Evolutionary conservation across 768 basidiomycete genomes (phyloP).

Genomic region (Podaxis pistillaris): DNA sequence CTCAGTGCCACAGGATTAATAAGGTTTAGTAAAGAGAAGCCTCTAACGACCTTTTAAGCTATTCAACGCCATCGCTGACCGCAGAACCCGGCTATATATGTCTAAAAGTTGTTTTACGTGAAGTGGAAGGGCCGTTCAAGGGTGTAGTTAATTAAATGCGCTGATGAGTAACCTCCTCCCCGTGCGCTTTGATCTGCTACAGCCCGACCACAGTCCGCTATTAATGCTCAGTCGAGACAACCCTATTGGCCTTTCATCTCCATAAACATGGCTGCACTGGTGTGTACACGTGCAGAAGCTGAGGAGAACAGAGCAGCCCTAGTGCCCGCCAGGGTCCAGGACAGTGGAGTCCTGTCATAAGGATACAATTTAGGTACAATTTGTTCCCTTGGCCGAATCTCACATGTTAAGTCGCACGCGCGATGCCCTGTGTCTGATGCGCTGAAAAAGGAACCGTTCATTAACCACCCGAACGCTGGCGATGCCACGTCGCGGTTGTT

Average conservation of each 20-base stretch:
- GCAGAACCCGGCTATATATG: not conserved
- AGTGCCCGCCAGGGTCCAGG: not conserved
- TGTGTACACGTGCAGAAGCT: not conserved
- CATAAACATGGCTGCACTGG: not conserved
- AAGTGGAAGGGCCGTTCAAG: not conserved
- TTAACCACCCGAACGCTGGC: not conserved
- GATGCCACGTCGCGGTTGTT: not conserved
- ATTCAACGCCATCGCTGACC: no score
- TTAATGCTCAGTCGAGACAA: not conserved
- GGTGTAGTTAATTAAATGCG: not conserved
- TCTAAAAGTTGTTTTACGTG: not conserved
- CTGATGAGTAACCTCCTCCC: not conserved
- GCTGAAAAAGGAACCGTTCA: not conserved
- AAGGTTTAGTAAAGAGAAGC: no score
- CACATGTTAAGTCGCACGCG: not conserved
- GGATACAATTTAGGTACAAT: not conserved
- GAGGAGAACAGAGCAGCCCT: not conserved
- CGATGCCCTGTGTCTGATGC: not conserved
- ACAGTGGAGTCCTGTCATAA: not conserved
- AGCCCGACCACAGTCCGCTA: not conserved
- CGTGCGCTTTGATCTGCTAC: not conserved
- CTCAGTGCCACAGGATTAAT: no score
- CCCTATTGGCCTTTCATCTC: not conserved
- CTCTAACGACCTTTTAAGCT: no score
- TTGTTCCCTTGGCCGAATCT: not conserved